These are phyloP conservation scores for Daedalea quercina DNA, from an alignment of 768 basidiomycete genomes.

Conservation along the genomic window DNA sequence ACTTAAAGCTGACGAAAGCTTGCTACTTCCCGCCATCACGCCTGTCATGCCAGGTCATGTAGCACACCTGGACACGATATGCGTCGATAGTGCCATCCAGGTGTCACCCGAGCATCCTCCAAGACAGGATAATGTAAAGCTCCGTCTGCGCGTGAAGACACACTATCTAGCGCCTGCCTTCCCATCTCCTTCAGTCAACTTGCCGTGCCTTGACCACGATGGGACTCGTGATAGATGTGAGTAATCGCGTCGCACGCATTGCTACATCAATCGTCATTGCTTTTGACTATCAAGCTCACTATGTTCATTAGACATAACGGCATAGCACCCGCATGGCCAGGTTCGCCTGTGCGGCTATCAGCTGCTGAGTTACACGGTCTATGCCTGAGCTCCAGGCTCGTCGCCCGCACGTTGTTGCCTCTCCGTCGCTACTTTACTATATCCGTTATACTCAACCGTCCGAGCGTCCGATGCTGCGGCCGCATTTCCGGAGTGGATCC, in stretches of 20 bases:
- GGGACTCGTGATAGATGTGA: background rate
- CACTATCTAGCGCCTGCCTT: background rate
- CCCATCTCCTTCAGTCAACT: background rate
- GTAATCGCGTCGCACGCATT: background rate
- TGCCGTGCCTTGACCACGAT: slow-evolving; percentile 2
- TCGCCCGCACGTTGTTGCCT: background rate
- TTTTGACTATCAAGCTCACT: background rate
- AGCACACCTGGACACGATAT: background rate
- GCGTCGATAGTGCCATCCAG: background rate
- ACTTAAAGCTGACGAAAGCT: background rate
- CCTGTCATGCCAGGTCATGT: background rate
- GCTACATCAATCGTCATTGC: background rate
- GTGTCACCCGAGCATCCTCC: background rate
- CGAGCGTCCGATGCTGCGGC: background rate
- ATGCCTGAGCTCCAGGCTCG: background rate
- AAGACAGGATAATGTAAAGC: background rate
- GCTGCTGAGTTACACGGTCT: background rate
- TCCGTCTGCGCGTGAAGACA: background rate
- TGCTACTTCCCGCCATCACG: background rate
- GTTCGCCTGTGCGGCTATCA: too few species aligned
- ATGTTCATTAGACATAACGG: background rate
- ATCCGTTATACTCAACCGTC: background rate
- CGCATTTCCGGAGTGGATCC: background rate
- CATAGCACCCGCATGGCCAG: background rate
- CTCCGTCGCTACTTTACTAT: background rate